Conservation (phyloP, 768 basidiomycete species). For the Candolleomyces aberdarensis region DNA sequence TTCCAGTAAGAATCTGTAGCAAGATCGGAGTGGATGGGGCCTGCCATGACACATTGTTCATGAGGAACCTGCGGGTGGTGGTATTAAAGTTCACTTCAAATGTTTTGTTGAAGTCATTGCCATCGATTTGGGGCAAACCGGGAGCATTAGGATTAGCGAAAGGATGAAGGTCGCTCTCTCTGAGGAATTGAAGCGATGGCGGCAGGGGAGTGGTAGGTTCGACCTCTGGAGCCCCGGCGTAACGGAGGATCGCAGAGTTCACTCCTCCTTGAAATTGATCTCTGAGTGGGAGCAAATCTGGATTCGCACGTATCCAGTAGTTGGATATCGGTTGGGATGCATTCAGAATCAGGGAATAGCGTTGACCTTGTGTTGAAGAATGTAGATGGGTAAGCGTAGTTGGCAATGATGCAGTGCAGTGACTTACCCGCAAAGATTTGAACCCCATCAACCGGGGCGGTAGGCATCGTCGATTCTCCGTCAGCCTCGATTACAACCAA, state of each 20-base stretch:
- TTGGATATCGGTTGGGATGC: conserved; percentile 36
- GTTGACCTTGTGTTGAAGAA: conserved; percentile 28
- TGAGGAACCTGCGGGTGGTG: conserved; percentile 19
- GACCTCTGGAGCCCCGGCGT: conserved; percentile 34
- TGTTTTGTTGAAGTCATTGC: conserved; percentile 37
- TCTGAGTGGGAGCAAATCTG: conserved; percentile 9
- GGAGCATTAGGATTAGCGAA: conserved; percentile 27
- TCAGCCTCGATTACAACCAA: conserved; percentile 14
- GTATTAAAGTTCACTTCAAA: conserved; percentile 22
- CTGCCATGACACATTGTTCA: conserved; percentile 22
- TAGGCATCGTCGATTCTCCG: background rate
- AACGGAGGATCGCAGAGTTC: conserved; percentile 55
- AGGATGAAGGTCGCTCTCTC: conserved; percentile 35
- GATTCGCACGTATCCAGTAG: conserved; percentile 43
- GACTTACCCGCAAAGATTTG: conserved; percentile 34
- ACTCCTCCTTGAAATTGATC: conserved; percentile 30
- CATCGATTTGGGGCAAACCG: conserved; percentile 31
- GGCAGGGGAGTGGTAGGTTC: conserved; percentile 38
- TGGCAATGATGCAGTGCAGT: background rate
- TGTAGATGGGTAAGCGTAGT: background rate
- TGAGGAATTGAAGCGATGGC: conserved; percentile 21
- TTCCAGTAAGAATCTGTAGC: conserved; percentile 43
- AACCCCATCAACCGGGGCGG: conserved; percentile 36
- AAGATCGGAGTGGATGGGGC: conserved; percentile 39
- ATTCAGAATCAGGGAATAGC: conserved; percentile 43